Percentiles rank a stretch among this genome's conserved stretches.
Conservation (phyloP, 495 filamentous ascomycete genomes). For the Aspergillus cavernicola region DNA sequence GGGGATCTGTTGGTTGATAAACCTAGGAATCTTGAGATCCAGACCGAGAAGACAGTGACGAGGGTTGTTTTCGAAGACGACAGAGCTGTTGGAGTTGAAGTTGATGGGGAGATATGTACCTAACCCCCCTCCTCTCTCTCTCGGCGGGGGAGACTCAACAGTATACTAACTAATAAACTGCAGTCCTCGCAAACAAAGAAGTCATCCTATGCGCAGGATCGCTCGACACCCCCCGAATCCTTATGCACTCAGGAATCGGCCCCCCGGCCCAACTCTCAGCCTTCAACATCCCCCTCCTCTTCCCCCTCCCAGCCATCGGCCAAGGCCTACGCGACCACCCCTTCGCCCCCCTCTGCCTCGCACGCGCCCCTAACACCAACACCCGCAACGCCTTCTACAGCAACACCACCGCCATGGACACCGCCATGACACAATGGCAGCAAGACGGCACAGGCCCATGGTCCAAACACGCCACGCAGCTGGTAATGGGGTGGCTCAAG, state of each 20-base stretch:
- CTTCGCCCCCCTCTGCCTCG: constrained; percentile 22
- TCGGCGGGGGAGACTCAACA: too few relatives aligned
- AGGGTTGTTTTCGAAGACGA: constrained; percentile 50
- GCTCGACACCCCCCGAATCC: constrained; percentile 55
- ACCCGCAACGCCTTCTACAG: constrained; percentile 31
- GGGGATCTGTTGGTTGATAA: constrained; percentile 41
- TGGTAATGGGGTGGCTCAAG: constrained; percentile 54
- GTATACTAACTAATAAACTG: not conserved
- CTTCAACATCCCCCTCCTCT: constrained; percentile 49
- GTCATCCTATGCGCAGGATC: constrained; percentile 57
- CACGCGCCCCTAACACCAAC: constrained; percentile 27
- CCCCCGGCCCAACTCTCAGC: constrained; percentile 48
- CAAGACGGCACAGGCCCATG: constrained; percentile 45
- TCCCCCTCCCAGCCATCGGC: constrained; percentile 48
- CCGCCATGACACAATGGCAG: constrained; percentile 46
- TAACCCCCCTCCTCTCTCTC: not conserved
- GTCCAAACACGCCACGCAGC: constrained; percentile 34
- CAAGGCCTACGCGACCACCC: constrained; percentile 58
- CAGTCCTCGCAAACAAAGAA: constrained; percentile 47
- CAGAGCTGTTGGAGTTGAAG: constrained; percentile 49
- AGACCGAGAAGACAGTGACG: constrained; percentile 46
- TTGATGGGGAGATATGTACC: constrained; percentile 34
- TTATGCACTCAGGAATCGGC: constrained; percentile 65
- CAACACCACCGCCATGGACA: constrained; percentile 30
- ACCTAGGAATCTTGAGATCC: constrained; percentile 49